Evolutionary conservation across 805 yeast genomes (phyloP).

Genomic region (Zygosaccharomyces bailii): DNA sequence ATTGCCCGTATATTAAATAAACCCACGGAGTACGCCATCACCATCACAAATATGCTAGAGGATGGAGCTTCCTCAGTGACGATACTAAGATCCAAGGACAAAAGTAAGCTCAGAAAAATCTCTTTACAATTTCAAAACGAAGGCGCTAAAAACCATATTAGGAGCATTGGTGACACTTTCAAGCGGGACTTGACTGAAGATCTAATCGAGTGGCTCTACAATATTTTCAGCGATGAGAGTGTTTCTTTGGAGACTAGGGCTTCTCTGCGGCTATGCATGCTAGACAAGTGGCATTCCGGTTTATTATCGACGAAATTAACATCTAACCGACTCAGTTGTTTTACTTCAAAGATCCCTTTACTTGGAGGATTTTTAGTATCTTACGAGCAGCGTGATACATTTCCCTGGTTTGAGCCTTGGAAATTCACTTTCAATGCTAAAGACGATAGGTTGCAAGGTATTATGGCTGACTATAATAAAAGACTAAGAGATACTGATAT

Average conservation of each 20-base stretch:
- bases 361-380: slow-evolving; percentile 33
- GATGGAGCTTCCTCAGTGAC: slow-evolving; percentile 22
- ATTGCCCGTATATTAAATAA: slow-evolving; percentile 24
- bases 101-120: slow-evolving; percentile 18
- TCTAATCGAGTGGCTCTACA: slow-evolving; percentile 25
- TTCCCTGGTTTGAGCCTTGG: slow-evolving; percentile 33
- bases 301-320: slow-evolving; percentile 15
- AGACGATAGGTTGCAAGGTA: slow-evolving; percentile 14
- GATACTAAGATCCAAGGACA: slow-evolving; percentile 21
- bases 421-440: slow-evolving; percentile 15
- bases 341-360: slow-evolving; percentile 23
- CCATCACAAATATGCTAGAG: slow-evolving; percentile 21
- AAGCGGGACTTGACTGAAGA: slow-evolving; percentile 26
- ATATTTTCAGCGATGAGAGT: slow-evolving; percentile 12
- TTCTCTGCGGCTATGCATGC: slow-evolving; percentile 24
- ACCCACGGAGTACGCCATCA: slow-evolving; percentile 28
- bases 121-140: slow-evolving; percentile 19
- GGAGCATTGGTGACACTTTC: slow-evolving; percentile 26
- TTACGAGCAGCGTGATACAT: slow-evolving; percentile 21
- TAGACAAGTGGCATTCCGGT: slow-evolving; percentile 27
- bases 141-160: slow-evolving; percentile 24
- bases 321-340: slow-evolving; percentile 12
- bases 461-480: slow-evolving; percentile 26
- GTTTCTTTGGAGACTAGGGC: slow-evolving; percentile 12
- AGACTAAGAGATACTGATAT: slow-evolving; percentile 20